Percentiles rank a stretch among this genome's conserved stretches.
These are phyloP conservation scores for Scleroderma citrinum DNA, from an alignment of 768 basidiomycete species.

Conservation along the genomic window DNA sequence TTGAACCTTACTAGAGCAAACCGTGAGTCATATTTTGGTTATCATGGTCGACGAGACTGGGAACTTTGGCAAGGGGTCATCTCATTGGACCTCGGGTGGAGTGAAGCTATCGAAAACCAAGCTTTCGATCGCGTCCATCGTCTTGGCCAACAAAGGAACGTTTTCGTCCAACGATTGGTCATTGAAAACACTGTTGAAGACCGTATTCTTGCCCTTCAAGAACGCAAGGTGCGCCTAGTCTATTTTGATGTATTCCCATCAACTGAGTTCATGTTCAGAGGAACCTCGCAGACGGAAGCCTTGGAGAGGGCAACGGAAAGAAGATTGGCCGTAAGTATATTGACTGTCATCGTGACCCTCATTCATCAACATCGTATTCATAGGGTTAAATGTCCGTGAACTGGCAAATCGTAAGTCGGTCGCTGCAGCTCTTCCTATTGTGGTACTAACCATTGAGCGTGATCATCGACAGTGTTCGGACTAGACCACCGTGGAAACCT, in stretches of 20 bases:
- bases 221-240: constrained; percentile 41
- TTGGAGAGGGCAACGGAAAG: constrained; percentile 57
- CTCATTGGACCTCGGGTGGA: constrained; percentile 59
- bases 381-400: constrained; percentile 44
- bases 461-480: constrained; percentile 18
- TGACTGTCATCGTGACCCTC: background rate
- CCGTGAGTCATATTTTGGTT: constrained; percentile 22
- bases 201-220: constrained; percentile 60
- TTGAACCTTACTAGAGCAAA: constrained; percentile 57
- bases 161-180: constrained; percentile 51
- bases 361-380: background rate
- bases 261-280: constrained; percentile 25
- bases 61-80: constrained; percentile 37
- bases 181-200: constrained; percentile 62
- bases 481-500: constrained; percentile 18
- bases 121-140: constrained; percentile 55
- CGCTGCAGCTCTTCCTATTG: background rate
- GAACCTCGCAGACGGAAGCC: constrained; percentile 51
- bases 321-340: constrained; percentile 47
- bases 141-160: constrained; percentile 48
- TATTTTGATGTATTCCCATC: background rate
- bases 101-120: constrained; percentile 55
- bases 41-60: too few species aligned
- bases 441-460: background rate
- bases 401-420: constrained; percentile 35